These are phyloP conservation scores for Xerocomellus dryophilus DNA, from an alignment of 768 basidiomycete species.

Conservation along the genomic window DNA sequence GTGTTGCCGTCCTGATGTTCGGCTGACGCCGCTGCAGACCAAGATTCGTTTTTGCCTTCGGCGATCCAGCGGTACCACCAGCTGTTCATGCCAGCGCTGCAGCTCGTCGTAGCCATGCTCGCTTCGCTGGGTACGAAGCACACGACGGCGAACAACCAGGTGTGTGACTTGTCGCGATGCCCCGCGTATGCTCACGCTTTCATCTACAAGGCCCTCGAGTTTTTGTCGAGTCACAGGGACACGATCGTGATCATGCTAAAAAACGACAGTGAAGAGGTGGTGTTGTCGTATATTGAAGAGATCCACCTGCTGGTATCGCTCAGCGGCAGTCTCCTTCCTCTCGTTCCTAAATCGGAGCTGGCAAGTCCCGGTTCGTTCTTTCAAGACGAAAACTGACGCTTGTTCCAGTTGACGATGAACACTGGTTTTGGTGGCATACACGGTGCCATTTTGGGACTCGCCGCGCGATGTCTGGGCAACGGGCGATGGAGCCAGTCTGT, in stretches of 20 bases:
- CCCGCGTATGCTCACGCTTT: background rate
- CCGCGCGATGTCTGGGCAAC: slow-evolving; percentile 65
- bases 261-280: slow-evolving; percentile 61
- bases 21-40: slow-evolving; percentile 46
- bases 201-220: slow-evolving; percentile 52
- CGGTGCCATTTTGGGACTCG: slow-evolving; percentile 68
- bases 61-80: slow-evolving; percentile 91
- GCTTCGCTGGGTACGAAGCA: slow-evolving; percentile 74
- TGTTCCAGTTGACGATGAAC: slow-evolving; percentile 51
- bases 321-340: slow-evolving; percentile 62
- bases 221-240: slow-evolving; percentile 78
- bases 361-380: slow-evolving; percentile 41
- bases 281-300: slow-evolving; percentile 70
- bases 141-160: slow-evolving; percentile 66
- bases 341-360: slow-evolving; percentile 74
- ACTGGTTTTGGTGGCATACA: slow-evolving; percentile 87
- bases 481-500: slow-evolving; percentile 57
- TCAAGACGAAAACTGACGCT: background rate
- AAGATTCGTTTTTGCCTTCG: slow-evolving; percentile 83
- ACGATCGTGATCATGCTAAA: slow-evolving; percentile 81
- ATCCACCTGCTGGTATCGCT: slow-evolving; percentile 75
- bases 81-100: slow-evolving; percentile 80
- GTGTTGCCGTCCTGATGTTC: background rate
- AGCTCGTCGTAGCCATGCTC: slow-evolving; percentile 73
- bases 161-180: slow-evolving; percentile 21